Evolutionary conservation across 192 early-diverging fungal genomes (phyloP), one percentile per base, ranked within the genome.

Genomic region (Podila epigama): DNA sequence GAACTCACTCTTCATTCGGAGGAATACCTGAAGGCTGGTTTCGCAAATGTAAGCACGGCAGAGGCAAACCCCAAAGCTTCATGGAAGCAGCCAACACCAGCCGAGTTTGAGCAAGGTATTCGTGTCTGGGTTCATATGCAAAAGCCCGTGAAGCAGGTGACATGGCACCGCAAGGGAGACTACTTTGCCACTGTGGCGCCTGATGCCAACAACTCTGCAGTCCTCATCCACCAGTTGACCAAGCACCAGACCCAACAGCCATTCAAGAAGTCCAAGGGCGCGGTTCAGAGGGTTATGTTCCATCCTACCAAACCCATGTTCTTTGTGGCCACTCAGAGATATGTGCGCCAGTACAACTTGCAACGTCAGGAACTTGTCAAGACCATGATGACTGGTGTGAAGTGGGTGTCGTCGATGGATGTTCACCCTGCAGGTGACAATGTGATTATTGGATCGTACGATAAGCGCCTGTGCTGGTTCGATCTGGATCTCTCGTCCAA

Each of bases 131-230:
- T 75, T 44, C 66, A 66, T 60, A 63, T 81, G 27, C 65, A 68
- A 40, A 72, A 87, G 62, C 75, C 83, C 12, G 92, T 96, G 34
- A 96, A 92, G 64, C 87, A 90, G 58, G 80, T 99, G 42, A 85
- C 86, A 29, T 99, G 97, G 97, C 97, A 99, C 81, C 85, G 93
- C 56, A 96, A 93, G 77, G 97, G 97, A 61, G 95, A 99, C 82
- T 98, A 99, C 81, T 89, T 98, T 83, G 86, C 93, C 1, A 93
- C 93, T 29, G 88, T 97, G 18, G 88, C 89, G 1, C 89, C 95
- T 1, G 92, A 97, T 66, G 93, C 89, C 73, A 88, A 83, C 33
- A 84, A 85, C 73, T 66, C 86, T 62, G 67, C 91, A n/a, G 92
- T 99, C 6, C 77, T 93, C 31, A 93, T 99, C 60, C 97, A 99